Percentiles rank a stretch among this genome's conserved stretches.
Conservation (phyloP, 768 basidiomycete species). For the Boletus coccyginus region DNA sequence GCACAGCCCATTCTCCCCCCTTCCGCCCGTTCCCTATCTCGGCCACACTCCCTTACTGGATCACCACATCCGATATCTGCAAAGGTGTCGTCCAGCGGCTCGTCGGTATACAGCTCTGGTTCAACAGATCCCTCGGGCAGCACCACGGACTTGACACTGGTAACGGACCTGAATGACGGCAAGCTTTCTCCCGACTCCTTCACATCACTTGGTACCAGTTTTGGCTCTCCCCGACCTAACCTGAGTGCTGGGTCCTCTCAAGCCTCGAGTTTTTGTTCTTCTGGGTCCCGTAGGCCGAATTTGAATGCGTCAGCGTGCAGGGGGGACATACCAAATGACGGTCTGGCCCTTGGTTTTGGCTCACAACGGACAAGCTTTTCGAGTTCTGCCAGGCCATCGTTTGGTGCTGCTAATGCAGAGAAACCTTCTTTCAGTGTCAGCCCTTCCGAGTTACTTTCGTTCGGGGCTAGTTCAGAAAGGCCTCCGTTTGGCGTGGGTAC, state of each 20-base stretch:
- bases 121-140: conserved; percentile 7
- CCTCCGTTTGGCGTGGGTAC: conserved; percentile 8
- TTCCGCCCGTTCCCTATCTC: conserved; percentile 23
- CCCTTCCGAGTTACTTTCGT: conserved; percentile 17
- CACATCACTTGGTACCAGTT: conserved; percentile 23
- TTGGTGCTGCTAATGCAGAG: conserved; percentile 17
- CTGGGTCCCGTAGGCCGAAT: conserved; percentile 24
- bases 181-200: conserved; percentile 26
- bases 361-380: conserved; percentile 25
- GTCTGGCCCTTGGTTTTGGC: conserved; percentile 9
- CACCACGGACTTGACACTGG: conserved; percentile 22
- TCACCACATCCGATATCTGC: conserved; percentile 26
- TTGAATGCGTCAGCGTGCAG: conserved; percentile 18
- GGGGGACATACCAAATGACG: conserved; percentile 20
- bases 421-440: conserved; percentile 11
- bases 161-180: conserved; percentile 24
- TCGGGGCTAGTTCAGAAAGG: conserved; percentile 16
- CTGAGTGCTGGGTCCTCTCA: conserved; percentile 30
- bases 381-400: conserved; percentile 14
- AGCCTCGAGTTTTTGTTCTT: conserved; percentile 24
- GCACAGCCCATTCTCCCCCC: conserved; percentile 22
- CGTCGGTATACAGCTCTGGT: conserved; percentile 20
- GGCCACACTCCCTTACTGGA: conserved; percentile 28
- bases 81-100: conserved; percentile 20
- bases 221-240: conserved; percentile 26